Evolutionary conservation across 345 rosid species (phyloP).

Genomic region (Rhodamnia rubescens): DNA sequence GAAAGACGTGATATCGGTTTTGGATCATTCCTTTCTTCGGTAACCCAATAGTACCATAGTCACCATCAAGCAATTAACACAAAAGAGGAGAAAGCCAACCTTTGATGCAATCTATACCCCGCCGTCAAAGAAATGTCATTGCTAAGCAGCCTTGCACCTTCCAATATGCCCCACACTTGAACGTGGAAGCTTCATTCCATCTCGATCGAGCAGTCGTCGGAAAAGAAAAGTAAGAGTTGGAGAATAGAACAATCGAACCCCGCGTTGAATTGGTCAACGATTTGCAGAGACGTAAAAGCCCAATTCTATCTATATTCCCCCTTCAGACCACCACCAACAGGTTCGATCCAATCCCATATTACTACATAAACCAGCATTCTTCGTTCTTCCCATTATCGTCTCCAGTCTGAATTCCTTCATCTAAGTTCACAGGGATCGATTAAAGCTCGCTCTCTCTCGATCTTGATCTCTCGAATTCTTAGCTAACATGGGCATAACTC

Average conservation of each 20-base stretch:
- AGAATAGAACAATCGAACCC: neutral
- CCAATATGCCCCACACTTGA: neutral
- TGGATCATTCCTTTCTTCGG: neutral
- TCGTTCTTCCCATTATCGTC: neutral
- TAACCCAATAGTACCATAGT: no score
- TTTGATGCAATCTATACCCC: neutral
- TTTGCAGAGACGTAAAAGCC: neutral
- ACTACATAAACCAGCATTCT: neutral
- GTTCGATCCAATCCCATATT: neutral
- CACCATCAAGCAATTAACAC: neutral
- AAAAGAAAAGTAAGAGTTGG: neutral
- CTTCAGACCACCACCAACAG: neutral
- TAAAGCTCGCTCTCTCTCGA: neutral
- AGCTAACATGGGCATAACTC: slow-evolving; percentile 7
- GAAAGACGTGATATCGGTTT: neutral
- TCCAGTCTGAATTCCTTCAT: neutral
- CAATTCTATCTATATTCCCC: neutral
- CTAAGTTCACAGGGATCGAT: neutral
- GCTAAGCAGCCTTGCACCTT: neutral
- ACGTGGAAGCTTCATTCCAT: neutral
- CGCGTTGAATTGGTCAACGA: slow-evolving; percentile 1
- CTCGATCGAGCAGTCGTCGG: neutral
- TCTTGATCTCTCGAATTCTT: neutral
- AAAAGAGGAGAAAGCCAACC: neutral
- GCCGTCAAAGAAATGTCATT: neutral